phyloP scores from a whole-genome alignment of 1,284 basidiomycete species.

The Flammula alnicola region DNA sequence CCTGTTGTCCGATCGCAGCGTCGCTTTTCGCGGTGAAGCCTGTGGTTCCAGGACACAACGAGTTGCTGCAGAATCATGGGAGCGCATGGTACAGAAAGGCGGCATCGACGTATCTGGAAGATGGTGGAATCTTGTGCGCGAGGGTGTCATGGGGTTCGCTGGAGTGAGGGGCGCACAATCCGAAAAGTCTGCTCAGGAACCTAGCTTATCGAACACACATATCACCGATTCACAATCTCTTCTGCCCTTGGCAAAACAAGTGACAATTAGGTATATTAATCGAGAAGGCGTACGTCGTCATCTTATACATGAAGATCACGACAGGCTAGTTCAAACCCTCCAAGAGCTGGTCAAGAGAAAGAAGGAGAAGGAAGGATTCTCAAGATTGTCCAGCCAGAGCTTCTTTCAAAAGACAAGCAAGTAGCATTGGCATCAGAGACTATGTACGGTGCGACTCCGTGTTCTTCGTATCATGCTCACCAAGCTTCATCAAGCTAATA shows the following conservation, averaged over 20 bases:
- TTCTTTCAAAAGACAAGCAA: slow-evolving; percentile 72
- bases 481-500: background rate
- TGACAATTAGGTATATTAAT: slow-evolving; percentile 75
- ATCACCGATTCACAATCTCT: slow-evolving; percentile 11
- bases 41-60: slow-evolving; percentile 65
- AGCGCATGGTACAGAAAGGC: slow-evolving; percentile 42
- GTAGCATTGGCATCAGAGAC: slow-evolving; percentile 61
- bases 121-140: slow-evolving; percentile 71
- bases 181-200: background rate
- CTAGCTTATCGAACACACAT: background rate
- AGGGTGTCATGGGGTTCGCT: slow-evolving; percentile 60
- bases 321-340: slow-evolving; percentile 56
- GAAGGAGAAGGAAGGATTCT: slow-evolving; percentile 50
- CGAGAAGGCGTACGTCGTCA: slow-evolving; percentile 60
- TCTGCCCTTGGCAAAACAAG: slow-evolving; percentile 37
- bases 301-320: slow-evolving; percentile 61
- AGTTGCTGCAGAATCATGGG: slow-evolving; percentile 62
- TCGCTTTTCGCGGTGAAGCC: slow-evolving; percentile 63
- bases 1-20: slow-evolving; percentile 71
- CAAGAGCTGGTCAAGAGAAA: slow-evolving; percentile 50
- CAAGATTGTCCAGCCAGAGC: slow-evolving; percentile 66
- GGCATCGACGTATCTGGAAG: slow-evolving; percentile 37
- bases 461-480: slow-evolving; percentile 40
- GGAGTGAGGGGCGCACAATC: slow-evolving; percentile 39
- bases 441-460: no score